Percentiles rank a stretch among this genome's conserved stretches.
Evolutionary conservation across 2,329 filamentous ascomycete genomes (phyloP).

Genomic region (Penicillium frequentans): DNA sequence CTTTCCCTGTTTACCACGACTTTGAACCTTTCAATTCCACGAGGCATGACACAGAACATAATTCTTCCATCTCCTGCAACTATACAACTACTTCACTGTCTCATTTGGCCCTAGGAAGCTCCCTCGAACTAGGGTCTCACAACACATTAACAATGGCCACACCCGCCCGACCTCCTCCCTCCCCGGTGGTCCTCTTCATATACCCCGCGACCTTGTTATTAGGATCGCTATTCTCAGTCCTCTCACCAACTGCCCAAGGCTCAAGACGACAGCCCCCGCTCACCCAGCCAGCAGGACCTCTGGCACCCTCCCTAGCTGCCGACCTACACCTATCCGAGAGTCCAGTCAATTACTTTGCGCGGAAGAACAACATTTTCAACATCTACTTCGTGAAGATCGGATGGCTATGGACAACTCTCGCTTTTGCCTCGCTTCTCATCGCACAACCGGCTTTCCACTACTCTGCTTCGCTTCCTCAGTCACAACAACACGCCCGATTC

Average conservation of each 20-base stretch:
- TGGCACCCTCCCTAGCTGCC: slow-evolving; percentile 35
- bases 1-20: slow-evolving; percentile 2
- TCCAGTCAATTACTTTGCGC: slow-evolving; percentile 74
- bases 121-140: slow-evolving; percentile 3
- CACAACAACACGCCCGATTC: slow-evolving; percentile 29
- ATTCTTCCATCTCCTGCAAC: background rate
- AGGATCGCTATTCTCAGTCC: slow-evolving; percentile 74
- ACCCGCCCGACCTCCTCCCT: slow-evolving; percentile 14
- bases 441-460: slow-evolving; percentile 62
- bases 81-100: background rate
- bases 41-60: background rate
- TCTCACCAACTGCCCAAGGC: slow-evolving; percentile 70
- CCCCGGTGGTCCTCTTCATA: slow-evolving; percentile 64
- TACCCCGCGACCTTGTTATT: slow-evolving; percentile 79
- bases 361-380: slow-evolving; percentile 92
- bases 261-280: slow-evolving; percentile 37
- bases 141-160: slow-evolving; percentile 16
- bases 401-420: slow-evolving; percentile 84
- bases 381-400: slow-evolving; percentile 90
- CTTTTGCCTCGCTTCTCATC: slow-evolving; percentile 69
- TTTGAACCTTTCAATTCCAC: background rate
- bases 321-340: slow-evolving; percentile 28
- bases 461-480: slow-evolving; percentile 35
- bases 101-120: background rate
- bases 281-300: slow-evolving; percentile 57